Evolutionary conservation across 2,329 filamentous ascomycete genomes (phyloP).

Genomic region (Chrysosporium queenslandicum): DNA sequence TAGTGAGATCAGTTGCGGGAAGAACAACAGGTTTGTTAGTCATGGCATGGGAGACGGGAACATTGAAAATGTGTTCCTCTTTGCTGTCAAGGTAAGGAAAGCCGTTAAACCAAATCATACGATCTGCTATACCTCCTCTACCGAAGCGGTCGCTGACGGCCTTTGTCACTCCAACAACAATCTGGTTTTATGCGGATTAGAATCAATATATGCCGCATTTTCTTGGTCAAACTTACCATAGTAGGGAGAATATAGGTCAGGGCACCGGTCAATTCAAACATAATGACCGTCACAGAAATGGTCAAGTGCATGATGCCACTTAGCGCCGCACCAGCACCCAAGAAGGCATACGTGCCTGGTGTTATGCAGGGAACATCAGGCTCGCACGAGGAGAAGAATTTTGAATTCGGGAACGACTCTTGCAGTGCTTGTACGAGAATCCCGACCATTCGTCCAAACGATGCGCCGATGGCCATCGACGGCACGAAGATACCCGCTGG

Average conservation of each 20-base stretch:
- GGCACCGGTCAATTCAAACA: constrained; percentile 98
- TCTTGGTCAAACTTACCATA: constrained; percentile 49
- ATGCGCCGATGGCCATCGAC: constrained; percentile 93
- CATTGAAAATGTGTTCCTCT: constrained; percentile 92
- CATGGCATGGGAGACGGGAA: constrained; percentile 87
- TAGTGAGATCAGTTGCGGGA: constrained; percentile 60
- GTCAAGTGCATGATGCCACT: constrained; percentile 98
- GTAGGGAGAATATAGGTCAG: constrained; percentile 93
- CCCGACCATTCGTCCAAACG: constrained; percentile 86
- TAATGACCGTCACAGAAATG: constrained; percentile 93
- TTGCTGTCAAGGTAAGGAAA: constrained; percentile 97
- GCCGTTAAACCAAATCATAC: constrained; percentile 98
- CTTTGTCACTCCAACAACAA: constrained; percentile 94
- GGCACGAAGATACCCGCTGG: constrained; percentile 96
- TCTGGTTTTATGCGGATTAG: constrained; percentile 36
- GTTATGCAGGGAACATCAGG: constrained; percentile 94
- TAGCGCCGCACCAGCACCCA: constrained; percentile 82
- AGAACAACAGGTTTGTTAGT: constrained; percentile 64
- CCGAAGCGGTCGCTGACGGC: constrained; percentile 81
- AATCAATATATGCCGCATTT: background rate
- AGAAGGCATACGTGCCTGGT: constrained; percentile 90
- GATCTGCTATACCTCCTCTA: constrained; percentile 93
- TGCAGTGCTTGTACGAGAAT: constrained; percentile 86
- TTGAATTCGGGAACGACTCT: constrained; percentile 68
- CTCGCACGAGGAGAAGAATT: constrained; percentile 79